Conservation (phyloP, 2,329 filamentous ascomycete genomes). For the Ascochyta fabae region DNA sequence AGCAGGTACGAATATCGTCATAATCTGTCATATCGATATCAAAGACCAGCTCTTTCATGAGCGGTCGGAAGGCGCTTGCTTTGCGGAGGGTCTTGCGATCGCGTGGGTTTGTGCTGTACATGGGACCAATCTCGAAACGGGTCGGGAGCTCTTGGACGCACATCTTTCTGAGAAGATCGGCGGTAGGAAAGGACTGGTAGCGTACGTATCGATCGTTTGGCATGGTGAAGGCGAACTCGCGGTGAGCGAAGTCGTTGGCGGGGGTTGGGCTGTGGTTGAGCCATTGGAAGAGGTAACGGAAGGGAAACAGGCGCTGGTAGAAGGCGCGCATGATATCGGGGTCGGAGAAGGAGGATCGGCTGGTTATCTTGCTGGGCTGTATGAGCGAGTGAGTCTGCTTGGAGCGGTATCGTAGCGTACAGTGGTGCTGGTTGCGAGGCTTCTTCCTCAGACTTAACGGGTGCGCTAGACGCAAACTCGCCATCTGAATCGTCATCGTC, state of each 20-base stretch:
- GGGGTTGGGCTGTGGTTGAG: constrained; percentile 91
- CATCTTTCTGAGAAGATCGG: constrained; percentile 83
- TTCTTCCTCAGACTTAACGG: constrained; percentile 53
- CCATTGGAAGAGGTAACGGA: constrained; percentile 95
- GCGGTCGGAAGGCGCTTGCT: constrained; percentile 79
- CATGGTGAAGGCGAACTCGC: constrained; percentile 96
- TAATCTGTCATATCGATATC: constrained; percentile 99
- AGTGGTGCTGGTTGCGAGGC: constrained; percentile 46
- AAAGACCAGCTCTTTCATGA: constrained; percentile 95
- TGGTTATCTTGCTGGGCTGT: constrained; percentile 44
- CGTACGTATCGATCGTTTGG: constrained; percentile 89
- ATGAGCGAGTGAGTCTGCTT: constrained; percentile 22
- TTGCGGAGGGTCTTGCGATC: constrained; percentile 89
- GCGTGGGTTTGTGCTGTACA: constrained; percentile 91
- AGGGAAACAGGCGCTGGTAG: constrained; percentile 95
- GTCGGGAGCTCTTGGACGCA: constrained; percentile 86
- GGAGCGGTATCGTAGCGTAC: constrained; percentile 38
- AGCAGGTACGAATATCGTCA: constrained; percentile 95
- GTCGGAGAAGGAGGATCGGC: constrained; percentile 63
- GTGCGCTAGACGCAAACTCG: constrained; percentile 64
- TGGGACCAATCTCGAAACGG: constrained; percentile 97
- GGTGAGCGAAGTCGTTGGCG: constrained; percentile 85
- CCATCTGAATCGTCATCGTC: constrained; percentile 63
- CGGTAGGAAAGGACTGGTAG: constrained; percentile 80
- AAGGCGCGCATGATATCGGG: constrained; percentile 89